Base-by-base conservation (phyloP, 2,329 filamentous ascomycete species). In the Colletotrichum filicis region DNA sequence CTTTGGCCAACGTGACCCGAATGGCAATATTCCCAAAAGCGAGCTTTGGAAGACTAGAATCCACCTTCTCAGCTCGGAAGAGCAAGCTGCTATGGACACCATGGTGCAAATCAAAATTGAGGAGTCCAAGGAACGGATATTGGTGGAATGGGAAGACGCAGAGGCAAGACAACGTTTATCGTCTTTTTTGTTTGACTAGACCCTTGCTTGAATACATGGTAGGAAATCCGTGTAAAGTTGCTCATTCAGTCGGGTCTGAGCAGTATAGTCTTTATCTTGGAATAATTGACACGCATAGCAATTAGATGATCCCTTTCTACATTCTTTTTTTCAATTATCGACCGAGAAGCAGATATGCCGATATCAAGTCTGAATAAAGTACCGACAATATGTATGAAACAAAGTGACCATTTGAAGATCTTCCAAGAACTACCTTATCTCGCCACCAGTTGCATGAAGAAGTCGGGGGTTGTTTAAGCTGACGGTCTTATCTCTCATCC, bases 1-100 rank as follows among this genome's bases (percentile, higher is more conserved):
- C 66, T 84, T 82, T 67, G 82, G 81, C 4, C 0, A 42, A 16
- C 37, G 37, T 42, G 72, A 62, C 1, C 75, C 75, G 60, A 77
- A 76, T 11, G 5, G 73, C 12, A 59, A 66, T 5, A 62, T 77
- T 8, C 77, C 69, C 37, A 9, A 2, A 0, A 6, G 59, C 3
- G 7, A 57, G 9, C 4, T 65, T 1, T 73, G 55, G 66, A 75
- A 74, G 60, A 71, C 73, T 9, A 79, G 78, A 55, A 26, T 79
- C 0, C 53, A 77, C 28, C 65, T 78, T 3, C 74, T 81, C 5
- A 73, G 71, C 9, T 59, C 74, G 8, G 30, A 75, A 30, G 74
- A 80, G 57, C 64, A 52, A 42, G 58, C 26, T 3, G 74, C 72
- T 0, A 81, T 81, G 77, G 78, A 80, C 7, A 19, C 22, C 0